A percentile compares a stretch with the other conserved stretches of the same genome.
Conservation (phyloP, 495 filamentous ascomycete species). For the Penicillium bovifimosum region DNA sequence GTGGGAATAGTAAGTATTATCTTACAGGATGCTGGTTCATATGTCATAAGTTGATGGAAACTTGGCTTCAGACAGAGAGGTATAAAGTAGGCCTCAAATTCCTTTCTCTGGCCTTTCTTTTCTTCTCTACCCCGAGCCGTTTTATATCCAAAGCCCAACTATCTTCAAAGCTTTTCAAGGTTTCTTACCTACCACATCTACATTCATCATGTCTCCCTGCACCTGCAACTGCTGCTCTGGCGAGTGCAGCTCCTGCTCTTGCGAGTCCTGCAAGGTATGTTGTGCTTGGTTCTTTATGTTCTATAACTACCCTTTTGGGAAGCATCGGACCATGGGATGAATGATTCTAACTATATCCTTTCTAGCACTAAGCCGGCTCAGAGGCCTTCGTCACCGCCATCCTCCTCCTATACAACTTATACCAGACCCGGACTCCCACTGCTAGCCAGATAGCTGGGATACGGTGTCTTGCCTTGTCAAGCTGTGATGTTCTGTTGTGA, state of each 20-base stretch:
- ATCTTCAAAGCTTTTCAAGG: constrained; percentile 6
- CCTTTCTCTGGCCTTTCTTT: constrained; percentile 2
- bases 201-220: constrained; percentile 41
- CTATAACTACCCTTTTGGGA: neutral
- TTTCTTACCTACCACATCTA: constrained; percentile 15
- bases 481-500: constrained; percentile 1
- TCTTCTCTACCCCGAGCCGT: neutral
- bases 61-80: neutral
- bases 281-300: neutral
- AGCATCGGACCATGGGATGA: neutral
- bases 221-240: constrained; percentile 43
- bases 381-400: constrained; percentile 19
- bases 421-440: constrained; percentile 25
- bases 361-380: constrained; percentile 26
- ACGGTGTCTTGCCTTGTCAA: neutral
- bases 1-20: neutral
- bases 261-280: constrained; percentile 35
- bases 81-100: constrained; percentile 18
- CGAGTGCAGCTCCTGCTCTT: constrained; percentile 41
- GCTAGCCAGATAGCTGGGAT: constrained; percentile 17
- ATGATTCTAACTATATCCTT: constrained; percentile 16
- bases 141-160: constrained; percentile 3
- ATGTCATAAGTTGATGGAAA: neutral
- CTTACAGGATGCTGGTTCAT: neutral
- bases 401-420: constrained; percentile 24